These are phyloP conservation scores for Medicago truncatula DNA, from an alignment of 306 rosid species.

Conservation along the genomic window DNA sequence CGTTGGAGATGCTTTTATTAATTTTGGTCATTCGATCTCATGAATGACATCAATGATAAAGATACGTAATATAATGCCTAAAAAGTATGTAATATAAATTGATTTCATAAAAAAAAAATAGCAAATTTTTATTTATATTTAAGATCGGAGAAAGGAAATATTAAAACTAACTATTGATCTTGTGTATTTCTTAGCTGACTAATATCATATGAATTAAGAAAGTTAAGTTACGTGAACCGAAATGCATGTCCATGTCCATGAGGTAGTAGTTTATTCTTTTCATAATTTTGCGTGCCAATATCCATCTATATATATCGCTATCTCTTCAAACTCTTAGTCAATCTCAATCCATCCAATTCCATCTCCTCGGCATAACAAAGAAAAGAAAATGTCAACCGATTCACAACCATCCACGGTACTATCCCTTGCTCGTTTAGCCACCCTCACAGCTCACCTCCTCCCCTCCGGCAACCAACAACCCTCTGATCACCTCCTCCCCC, in stretches of 20 bases:
- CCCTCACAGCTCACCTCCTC: slow-evolving; percentile 67
- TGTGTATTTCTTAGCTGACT: no score
- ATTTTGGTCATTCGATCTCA: no score
- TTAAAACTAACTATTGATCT: no score
- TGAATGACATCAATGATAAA: no score
- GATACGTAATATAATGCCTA: no score
- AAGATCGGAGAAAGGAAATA: no score
- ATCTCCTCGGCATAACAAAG: not conserved
- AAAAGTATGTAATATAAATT: no score
- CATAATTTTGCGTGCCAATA: not conserved
- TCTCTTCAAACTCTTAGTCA: not conserved
- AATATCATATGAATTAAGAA: no score
- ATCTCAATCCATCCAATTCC: not conserved
- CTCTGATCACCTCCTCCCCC: slow-evolving; percentile 51
- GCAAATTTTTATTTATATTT: no score
- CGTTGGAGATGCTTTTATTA: no score
- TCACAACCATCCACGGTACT: slow-evolving; percentile 45
- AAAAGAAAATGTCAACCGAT: slow-evolving; percentile 52
- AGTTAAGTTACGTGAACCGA: not conserved
- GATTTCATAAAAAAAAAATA: no score
- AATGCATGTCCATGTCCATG: not conserved
- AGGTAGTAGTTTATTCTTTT: not conserved
- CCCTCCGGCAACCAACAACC: slow-evolving; percentile 47
- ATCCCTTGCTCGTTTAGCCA: slow-evolving; percentile 77
- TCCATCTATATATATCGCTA: not conserved